phyloP scores from a whole-genome alignment of 805 yeast genomes.

The Brettanomyces sp. region DNA sequence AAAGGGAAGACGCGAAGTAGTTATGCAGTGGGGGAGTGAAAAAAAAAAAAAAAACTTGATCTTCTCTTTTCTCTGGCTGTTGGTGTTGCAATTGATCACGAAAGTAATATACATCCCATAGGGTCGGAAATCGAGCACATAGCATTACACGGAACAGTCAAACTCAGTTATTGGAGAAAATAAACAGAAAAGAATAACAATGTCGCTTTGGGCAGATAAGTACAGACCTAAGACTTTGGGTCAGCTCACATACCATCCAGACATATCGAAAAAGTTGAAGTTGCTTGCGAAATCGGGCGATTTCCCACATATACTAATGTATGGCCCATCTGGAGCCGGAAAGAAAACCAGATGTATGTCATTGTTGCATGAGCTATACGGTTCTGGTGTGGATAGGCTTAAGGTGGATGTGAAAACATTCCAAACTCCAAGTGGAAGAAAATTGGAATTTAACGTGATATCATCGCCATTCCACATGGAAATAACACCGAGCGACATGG shows the following conservation, averaged over 20 bases:
- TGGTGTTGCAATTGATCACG: too few species aligned
- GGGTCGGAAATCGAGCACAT: too few species aligned
- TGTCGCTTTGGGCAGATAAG: slow-evolving; percentile 97
- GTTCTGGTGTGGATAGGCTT: slow-evolving; percentile 61
- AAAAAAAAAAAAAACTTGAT: too few species aligned
- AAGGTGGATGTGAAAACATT: slow-evolving; percentile 87
- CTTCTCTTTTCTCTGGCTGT: too few species aligned
- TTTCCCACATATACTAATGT: slow-evolving; percentile 84
- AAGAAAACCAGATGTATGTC: slow-evolving; percentile 89
- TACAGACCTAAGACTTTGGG: slow-evolving; percentile 69
- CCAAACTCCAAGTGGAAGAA: slow-evolving; percentile 61
- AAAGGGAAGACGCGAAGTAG: too few species aligned
- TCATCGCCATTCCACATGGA: slow-evolving; percentile 87
- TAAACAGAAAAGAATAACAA: slow-evolving; percentile 17
- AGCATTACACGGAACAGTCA: neutral
- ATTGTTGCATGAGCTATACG: slow-evolving; percentile 70
- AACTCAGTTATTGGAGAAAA: neutral
- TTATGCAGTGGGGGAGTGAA: too few species aligned
- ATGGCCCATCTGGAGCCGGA: slow-evolving; percentile 97
- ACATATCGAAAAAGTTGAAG: slow-evolving; percentile 52
- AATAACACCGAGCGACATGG: slow-evolving; percentile 95
- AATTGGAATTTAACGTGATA: slow-evolving; percentile 86
- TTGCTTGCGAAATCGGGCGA: slow-evolving; percentile 56
- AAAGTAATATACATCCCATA: too few species aligned
- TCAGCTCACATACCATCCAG: slow-evolving; percentile 56